These are phyloP conservation scores for Trichoderma koningii DNA, from an alignment of 2,329 filamentous ascomycete genomes.

Conservation along the genomic window DNA sequence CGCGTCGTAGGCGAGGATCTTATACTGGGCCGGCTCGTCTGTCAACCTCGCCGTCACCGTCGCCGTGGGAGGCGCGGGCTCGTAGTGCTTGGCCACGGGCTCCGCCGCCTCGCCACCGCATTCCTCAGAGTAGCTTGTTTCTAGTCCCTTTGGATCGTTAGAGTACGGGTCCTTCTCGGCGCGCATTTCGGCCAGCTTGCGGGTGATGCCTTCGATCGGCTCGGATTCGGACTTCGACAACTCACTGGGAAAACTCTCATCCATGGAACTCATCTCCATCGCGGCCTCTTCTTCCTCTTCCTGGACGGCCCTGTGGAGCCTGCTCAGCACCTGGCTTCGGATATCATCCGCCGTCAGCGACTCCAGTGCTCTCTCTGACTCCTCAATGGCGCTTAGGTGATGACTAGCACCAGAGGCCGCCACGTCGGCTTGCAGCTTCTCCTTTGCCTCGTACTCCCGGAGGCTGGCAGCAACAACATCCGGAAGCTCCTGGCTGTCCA, in stretches of 20 bases:
- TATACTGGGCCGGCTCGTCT: constrained; percentile 49
- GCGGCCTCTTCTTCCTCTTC: constrained; percentile 39
- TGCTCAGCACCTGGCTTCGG: constrained; percentile 38
- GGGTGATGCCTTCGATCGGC: constrained; percentile 34
- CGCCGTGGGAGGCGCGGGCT: not conserved
- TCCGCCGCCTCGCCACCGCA: constrained; percentile 41
- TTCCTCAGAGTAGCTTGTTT: constrained; percentile 52
- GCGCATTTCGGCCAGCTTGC: constrained; percentile 24
- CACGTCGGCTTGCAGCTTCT: constrained; percentile 29
- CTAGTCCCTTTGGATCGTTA: constrained; percentile 50
- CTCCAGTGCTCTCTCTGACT: constrained; percentile 32
- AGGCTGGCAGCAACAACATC: constrained; percentile 43
- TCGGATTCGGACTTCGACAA: constrained; percentile 35
- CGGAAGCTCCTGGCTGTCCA: constrained; percentile 38
- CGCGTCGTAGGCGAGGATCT: constrained; percentile 66
- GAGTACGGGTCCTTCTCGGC: constrained; percentile 45
- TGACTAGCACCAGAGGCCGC: constrained; percentile 29
- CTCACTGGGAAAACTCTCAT: constrained; percentile 45
- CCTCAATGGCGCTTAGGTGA: constrained; percentile 26
- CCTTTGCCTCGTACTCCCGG: constrained; percentile 43
- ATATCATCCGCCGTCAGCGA: constrained; percentile 38
- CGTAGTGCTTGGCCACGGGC: constrained; percentile 41
- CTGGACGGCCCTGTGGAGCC: constrained; percentile 34
- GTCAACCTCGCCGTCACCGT: not conserved
- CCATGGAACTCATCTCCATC: constrained; percentile 43